Base-by-base conservation (phyloP, 805 yeast genomes). In the Saturnispora quitensis region DNA sequence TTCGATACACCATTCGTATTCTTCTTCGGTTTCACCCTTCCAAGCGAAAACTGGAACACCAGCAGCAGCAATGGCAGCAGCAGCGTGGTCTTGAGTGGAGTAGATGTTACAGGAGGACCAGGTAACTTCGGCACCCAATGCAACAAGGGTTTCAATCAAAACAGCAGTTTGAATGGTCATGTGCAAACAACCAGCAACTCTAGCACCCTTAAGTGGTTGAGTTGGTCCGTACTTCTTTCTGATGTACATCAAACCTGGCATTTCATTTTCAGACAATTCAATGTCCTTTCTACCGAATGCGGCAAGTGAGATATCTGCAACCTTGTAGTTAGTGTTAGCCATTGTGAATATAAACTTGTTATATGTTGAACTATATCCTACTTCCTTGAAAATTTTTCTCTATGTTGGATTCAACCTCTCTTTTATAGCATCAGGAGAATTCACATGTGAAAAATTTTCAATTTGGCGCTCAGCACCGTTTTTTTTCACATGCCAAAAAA, bases 1-100 rank as follows among this genome's bases (percentile, higher is more conserved):
- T 80, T 93, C 97, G 66, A 91, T 88, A 82, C 99, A 91, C 99
- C 99, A 91, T 69, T 81, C 70, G 83, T 91, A 93, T 80, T 91
- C 99, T 80, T 91, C 98, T 76, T 91, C 99, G 73, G 98, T 89
- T 83, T 91, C 98, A 73, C 99, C 98, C 82, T 91, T 91, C 99
- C 99, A 91, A 67, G 99, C 99, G 65, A 89, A 91, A 61, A 91
- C 99, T 69, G 99, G 98, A 55, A 91, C 95, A 77, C 99, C 99
- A 62, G 97, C 74, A 63, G 98, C 99, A 65, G 99, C 99, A 73
- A 91, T 93, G 66, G 98, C 98, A 68, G 99, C 97, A 66, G 99
- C 98, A 64, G 98, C 98, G 73, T 91, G 98, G 77, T 91, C 99
- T 80, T 91, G 99, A 62, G 99, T 91, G 64, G 98, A 90, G 85